Percentiles rank a stretch among this genome's conserved stretches.
These are phyloP conservation scores for Hevea brasiliensis DNA, from an alignment of 345 rosid species.

Conservation along the genomic window DNA sequence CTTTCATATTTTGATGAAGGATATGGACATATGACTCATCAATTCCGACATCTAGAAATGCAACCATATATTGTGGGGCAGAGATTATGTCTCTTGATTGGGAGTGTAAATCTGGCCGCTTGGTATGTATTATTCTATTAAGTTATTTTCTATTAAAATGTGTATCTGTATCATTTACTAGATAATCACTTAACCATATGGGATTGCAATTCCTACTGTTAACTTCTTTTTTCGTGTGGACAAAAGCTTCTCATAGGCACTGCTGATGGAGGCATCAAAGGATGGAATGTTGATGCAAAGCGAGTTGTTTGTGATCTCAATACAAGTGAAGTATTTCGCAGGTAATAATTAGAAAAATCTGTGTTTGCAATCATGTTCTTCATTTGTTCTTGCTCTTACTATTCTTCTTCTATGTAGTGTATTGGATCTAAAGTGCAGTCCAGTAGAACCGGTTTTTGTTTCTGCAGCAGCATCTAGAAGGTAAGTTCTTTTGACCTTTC, in stretches of 20 bases:
- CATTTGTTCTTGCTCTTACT: conserved; percentile 11
- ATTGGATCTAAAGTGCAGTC: conserved; percentile 73
- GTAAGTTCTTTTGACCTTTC: conserved; percentile 24
- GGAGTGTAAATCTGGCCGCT: conserved; percentile 77
- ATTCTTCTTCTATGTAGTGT: conserved; percentile 43
- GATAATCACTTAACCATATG: conserved; percentile 3
- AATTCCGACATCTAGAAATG: conserved; percentile 69
- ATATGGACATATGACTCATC: conserved; percentile 76
- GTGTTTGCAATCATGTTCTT: not conserved
- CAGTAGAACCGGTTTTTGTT: conserved; percentile 74
- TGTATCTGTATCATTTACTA: conserved; percentile 3
- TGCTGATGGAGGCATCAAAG: conserved; percentile 74
- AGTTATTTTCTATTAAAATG: not conserved
- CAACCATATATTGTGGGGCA: conserved; percentile 73
- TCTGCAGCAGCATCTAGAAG: conserved; percentile 67
- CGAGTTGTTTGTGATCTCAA: conserved; percentile 75
- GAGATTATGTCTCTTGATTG: conserved; percentile 75
- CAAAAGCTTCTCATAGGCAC: conserved; percentile 76
- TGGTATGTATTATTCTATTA: conserved; percentile 52
- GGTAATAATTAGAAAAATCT: conserved; percentile 27
- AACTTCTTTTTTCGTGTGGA: conserved; percentile 28
- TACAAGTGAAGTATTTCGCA: conserved; percentile 58
- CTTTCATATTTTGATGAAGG: conserved; percentile 33
- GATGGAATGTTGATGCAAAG: conserved; percentile 81
- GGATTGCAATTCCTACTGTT: conserved; percentile 17